Evolutionary conservation across 768 basidiomycete genomes (phyloP), one percentile per base, ranked within the genome.

Genomic region (Mycena capillaripes): DNA sequence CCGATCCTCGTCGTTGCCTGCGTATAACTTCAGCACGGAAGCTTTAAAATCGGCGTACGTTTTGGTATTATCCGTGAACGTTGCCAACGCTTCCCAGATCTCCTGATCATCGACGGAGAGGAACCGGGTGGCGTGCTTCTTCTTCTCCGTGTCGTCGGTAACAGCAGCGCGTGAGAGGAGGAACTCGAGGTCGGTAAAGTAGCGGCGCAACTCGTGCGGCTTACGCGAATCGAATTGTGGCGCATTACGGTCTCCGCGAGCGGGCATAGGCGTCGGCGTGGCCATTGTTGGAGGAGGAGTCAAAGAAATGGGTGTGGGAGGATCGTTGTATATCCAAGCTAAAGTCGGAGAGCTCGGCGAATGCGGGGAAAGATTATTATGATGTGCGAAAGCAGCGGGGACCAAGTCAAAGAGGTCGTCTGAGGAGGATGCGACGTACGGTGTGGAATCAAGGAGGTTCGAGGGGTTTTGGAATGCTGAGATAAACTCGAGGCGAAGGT

Each of bases 1-100:
- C 25, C 62, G 66, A 1, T 72, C 60, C 25, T 64, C 64, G 19
- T 75, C 75, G 29, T 76, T 73, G 25, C 72, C 77, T 27, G 78
- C 66, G 58, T 81, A 82, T 32, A 77, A 69, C 11, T 76, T 75
- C 30, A 75, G 53, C 1, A 81, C 74, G 1, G 69, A 75, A 1
- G 75, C 52, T 59, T 76, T 79, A 67, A 81, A 79, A 1, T 73
- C 66, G 11, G 74, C 69, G 53, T 72, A 81, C 25, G 73, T 64
- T 42, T 66, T 60, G 7, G 48, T 67, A 21, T 53, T 32, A 42
- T 55, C 59, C 4, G 42, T 30, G 32, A 66, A 79, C 12, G 62
- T 61, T 0, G 71, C n/a, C 3, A 77, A 57, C 0, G 66, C 48
- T 40, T 76, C 75, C 78, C 78, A 77, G 19, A 69, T 66, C 6